Conservation (phyloP, 495 filamentous ascomycete species). For the Xylaria scruposa region DNA sequence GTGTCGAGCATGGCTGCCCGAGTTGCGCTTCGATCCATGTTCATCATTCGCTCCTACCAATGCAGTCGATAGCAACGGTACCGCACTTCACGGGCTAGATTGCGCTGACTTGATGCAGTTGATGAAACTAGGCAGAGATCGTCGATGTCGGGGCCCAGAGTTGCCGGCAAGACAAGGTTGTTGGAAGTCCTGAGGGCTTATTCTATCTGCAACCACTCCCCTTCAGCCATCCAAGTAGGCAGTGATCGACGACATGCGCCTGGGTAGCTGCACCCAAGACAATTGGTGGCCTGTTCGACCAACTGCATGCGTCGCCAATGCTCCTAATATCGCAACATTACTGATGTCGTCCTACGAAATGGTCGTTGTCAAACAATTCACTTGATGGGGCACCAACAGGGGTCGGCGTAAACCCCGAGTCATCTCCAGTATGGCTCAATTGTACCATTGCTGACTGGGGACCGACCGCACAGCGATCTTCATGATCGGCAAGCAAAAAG, state of each 20-base stretch:
- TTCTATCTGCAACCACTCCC: conserved; percentile 12
- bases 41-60: not conserved
- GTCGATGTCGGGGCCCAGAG: conserved; percentile 7
- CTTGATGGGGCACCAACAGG: not conserved
- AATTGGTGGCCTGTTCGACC: not conserved
- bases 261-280: not conserved
- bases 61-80: conserved; percentile 3
- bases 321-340: not conserved
- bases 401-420: not conserved
- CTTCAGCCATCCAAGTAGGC: conserved; percentile 14
- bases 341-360: not conserved
- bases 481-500: not conserved
- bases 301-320: conserved; percentile 10
- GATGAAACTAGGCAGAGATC: conserved; percentile 19
- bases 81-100: conserved; percentile 6
- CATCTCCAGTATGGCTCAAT: not conserved
- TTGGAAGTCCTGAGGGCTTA: not conserved
- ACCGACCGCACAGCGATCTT: not conserved
- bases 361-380: not conserved
- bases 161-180: conserved; percentile 12
- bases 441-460: not conserved
- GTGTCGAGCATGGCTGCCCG: conserved; percentile 23
- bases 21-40: conserved; percentile 12
- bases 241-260: conserved; percentile 24
- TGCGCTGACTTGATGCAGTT: conserved; percentile 13